A percentile compares a stretch with the other conserved stretches of the same genome.
Conservation (phyloP, 2,329 filamentous ascomycete genomes). For the Xylaria sp. region DNA sequence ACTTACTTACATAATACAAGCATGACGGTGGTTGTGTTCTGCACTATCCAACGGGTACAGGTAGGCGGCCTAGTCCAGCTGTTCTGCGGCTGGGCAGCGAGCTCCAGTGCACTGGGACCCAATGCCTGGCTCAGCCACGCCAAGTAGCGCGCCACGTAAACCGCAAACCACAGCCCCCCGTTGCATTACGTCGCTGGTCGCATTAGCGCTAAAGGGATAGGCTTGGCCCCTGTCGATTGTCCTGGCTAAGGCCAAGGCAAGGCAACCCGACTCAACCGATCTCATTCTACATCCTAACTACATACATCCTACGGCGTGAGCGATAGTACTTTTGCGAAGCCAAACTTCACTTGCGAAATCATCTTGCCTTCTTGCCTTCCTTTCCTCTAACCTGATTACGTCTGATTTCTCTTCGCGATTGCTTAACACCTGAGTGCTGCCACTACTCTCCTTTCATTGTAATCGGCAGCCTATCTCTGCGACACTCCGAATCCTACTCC, state of each 20-base stretch:
- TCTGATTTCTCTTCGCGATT: constrained; percentile 9
- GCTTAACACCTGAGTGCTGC: constrained; percentile 17
- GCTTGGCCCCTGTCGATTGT: constrained; percentile 29
- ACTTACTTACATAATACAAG: neutral
- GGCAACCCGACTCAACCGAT: constrained; percentile 31
- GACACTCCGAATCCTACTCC: constrained; percentile 29
- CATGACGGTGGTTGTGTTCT: too few relatives aligned
- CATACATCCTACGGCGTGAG: constrained; percentile 10
- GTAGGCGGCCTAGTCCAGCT: neutral
- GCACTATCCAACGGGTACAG: neutral
- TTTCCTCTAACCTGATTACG: neutral
- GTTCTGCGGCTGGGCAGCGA: constrained; percentile 25
- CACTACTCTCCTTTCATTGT: constrained; percentile 13
- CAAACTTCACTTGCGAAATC: constrained; percentile 24
- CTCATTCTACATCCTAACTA: neutral
- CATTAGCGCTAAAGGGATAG: constrained; percentile 41
- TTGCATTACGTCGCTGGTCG: constrained; percentile 48
- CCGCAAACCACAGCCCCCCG: constrained; percentile 43
- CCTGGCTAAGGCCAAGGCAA: constrained; percentile 21
- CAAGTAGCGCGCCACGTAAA: constrained; percentile 36
- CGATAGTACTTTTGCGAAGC: constrained; percentile 31
- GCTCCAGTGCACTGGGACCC: constrained; percentile 32
- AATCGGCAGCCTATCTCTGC: constrained; percentile 13
- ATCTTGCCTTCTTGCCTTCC: neutral
- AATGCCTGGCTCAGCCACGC: constrained; percentile 35